Evolutionary conservation across 176 grass and related monocot genomes (phyloP).

Genomic region (Triticum urartu): DNA sequence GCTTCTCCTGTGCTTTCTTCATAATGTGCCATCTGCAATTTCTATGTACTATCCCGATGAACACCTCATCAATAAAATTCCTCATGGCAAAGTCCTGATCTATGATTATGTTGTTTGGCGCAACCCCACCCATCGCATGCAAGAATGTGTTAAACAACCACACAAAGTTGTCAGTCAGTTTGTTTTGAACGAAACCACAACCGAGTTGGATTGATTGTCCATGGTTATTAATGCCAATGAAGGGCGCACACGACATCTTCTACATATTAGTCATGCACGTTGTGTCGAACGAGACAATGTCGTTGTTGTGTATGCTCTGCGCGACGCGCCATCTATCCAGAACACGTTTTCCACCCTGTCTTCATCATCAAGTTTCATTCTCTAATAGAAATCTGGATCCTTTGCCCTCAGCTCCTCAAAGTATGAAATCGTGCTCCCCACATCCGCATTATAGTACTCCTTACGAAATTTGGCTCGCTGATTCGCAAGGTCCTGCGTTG

Average conservation of each 20-base stretch:
- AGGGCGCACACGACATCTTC: not conserved
- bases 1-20: not conserved
- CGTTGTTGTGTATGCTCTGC: not conserved
- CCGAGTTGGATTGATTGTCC: not conserved
- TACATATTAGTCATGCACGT: not conserved
- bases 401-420: not conserved
- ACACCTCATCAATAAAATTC: not conserved
- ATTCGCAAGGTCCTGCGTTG: not conserved
- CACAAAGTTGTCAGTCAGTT: not conserved
- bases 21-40: not conserved
- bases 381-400: not conserved
- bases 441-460: not conserved
- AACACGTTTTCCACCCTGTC: not conserved
- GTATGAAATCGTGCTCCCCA: not conserved
- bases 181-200: not conserved
- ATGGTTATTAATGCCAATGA: not conserved
- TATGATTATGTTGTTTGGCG: not conserved
- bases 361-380: not conserved
- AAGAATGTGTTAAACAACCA: not conserved
- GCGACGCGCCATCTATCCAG: not conserved
- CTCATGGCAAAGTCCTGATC: not conserved
- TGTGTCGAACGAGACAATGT: not conserved
- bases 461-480: not conserved
- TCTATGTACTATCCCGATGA: not conserved
- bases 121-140: not conserved